Percentiles rank a stretch among this genome's conserved stretches.
phyloP scores from a whole-genome alignment of 495 filamentous ascomycete genomes.

The Cairneyella variabilis region DNA sequence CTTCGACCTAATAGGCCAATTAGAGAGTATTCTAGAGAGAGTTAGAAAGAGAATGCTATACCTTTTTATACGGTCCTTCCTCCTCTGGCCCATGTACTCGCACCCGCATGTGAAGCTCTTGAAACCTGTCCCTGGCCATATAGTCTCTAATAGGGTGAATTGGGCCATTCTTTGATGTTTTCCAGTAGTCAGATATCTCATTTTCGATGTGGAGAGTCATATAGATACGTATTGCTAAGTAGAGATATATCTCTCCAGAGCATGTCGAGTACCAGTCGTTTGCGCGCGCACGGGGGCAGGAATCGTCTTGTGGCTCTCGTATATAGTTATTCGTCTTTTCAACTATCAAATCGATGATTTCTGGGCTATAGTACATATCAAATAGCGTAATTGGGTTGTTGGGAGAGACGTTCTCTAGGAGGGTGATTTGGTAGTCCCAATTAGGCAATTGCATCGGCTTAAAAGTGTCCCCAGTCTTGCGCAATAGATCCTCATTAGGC shows the following conservation, averaged over 20 bases:
- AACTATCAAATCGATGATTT: too few species aligned
- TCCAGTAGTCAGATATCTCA: conserved; percentile 2
- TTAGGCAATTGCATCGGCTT: background rate
- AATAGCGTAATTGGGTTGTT: too few species aligned
- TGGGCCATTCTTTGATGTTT: background rate
- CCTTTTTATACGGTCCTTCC: background rate
- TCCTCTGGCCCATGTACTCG: too few species aligned
- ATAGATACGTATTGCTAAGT: background rate
- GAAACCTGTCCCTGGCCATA: background rate
- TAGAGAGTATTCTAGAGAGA: background rate
- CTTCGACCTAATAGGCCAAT: background rate
- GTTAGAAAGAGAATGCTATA: background rate
- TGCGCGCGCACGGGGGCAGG: background rate
- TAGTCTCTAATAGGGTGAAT: background rate
- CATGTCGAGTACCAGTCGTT: background rate
- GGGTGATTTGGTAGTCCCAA: background rate
- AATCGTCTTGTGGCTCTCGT: background rate
- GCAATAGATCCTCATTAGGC: background rate
- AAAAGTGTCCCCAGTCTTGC: background rate
- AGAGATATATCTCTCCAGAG: background rate
- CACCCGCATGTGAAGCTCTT: conserved; percentile 4
- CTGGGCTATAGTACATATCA: too few species aligned
- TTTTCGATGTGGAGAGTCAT: background rate
- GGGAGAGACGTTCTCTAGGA: too few species aligned
- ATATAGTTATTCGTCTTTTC: conserved; percentile 1